These are phyloP conservation scores for Citrus unshiu DNA, from an alignment of 345 rosid species.

Conservation along the genomic window DNA sequence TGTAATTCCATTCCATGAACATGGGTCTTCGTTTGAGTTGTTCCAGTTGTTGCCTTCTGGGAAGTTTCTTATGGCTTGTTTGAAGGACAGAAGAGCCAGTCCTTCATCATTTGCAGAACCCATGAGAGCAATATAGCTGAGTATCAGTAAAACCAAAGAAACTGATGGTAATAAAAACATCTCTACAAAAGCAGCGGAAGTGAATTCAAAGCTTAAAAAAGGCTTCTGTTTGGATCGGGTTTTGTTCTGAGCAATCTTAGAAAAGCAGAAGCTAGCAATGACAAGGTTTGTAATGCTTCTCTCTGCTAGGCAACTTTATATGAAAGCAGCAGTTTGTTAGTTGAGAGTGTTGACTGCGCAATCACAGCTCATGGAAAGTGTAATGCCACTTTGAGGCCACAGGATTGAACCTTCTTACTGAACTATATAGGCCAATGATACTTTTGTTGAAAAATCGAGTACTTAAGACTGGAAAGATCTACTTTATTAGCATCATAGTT, in stretches of 20 bases:
- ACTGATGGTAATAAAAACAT: slow-evolving; percentile 29
- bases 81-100: slow-evolving; percentile 53
- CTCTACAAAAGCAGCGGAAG: slow-evolving; percentile 17
- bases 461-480: not conserved
- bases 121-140: slow-evolving; percentile 16
- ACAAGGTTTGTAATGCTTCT: not conserved
- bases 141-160: slow-evolving; percentile 27
- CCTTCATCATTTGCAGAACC: slow-evolving; percentile 64
- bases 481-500: not conserved
- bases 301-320: not conserved
- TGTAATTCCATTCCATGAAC: slow-evolving; percentile 66
- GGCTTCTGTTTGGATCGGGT: not conserved
- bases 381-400: not conserved
- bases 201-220: not conserved
- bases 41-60: slow-evolving; percentile 52
- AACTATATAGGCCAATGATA: not conserved
- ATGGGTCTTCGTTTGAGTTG: slow-evolving; percentile 56
- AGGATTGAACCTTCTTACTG: not conserved
- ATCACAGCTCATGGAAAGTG: slow-evolving; percentile 14
- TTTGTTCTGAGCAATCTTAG: not conserved
- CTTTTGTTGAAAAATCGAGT: not conserved
- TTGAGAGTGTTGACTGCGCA: slow-evolving; percentile 14
- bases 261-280: too few relatives aligned
- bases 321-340: not conserved
- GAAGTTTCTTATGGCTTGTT: slow-evolving; percentile 34